Evolutionary conservation across 345 rosid genomes (phyloP), one percentile per base, ranked within the genome.

Genomic region (Microthlaspi erraticum): DNA sequence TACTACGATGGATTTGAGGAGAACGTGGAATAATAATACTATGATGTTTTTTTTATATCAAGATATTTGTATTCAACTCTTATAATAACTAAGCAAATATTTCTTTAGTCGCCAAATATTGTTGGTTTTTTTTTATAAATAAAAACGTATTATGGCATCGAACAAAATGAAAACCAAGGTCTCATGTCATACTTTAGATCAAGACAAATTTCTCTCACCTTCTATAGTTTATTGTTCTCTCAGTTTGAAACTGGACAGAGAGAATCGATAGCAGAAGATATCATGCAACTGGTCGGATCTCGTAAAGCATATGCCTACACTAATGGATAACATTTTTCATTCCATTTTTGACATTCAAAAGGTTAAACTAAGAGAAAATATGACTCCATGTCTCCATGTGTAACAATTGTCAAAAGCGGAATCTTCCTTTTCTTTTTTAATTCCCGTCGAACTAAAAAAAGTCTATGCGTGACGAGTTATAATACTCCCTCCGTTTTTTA

Each of bases 391-490:
- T 60, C n/a, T n/a, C n/a, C n/a, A n/a, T n/a, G n/a, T n/a, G 69
- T 68, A 6, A 74, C 73, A 67, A 23, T 74, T 74, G 78, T 74
- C 78, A 68, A 75, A 60, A 75, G 69, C 26, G 10, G 74, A 52
- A 44, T 75, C 63, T 68, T 60, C 68, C 23, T 33, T 19, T 64
- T 41, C 37, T 5, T 5, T 34, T 42, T 51, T 9, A 10, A n/a
- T 59, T 58, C 34, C 17, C 67, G 39, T 42, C 72, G 19, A 74
- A 59, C 41, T 66, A 34, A 23, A 57, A 74, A 74, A 74, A 33
- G 67, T 51, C 32, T 61, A 37, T 58, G 78, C 78, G 64, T 60
- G 78, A 45, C 48, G 5, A 43, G 23, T 34, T 67, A 36, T 60
- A 60, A n/a, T n/a, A n/a, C n/a, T n/a, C n/a, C n/a, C n/a, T n/a